A percentile compares a stretch with the other conserved stretches of the same genome.
These are phyloP conservation scores for Sordariomycetes sp. DNA, from an alignment of 2,329 filamentous ascomycete genomes.

Conservation along the genomic window DNA sequence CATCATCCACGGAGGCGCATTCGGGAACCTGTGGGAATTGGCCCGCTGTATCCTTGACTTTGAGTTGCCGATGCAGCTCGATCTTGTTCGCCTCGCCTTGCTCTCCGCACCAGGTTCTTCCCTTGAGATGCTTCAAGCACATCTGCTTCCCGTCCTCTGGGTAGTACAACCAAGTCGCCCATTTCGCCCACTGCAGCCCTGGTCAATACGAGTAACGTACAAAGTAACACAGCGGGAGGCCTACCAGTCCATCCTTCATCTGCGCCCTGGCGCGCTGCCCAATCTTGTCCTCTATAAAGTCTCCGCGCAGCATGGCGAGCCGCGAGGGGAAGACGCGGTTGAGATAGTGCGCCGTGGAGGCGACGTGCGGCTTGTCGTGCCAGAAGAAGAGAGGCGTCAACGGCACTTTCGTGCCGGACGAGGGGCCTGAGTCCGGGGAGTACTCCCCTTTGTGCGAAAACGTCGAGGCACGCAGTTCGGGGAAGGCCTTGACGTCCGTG, in stretches of 20 bases:
- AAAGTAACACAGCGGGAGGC: not conserved
- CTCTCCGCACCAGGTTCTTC: conserved; percentile 35
- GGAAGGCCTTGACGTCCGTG: conserved; percentile 30
- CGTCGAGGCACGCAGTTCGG: conserved; percentile 29
- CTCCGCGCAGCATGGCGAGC: conserved; percentile 36
- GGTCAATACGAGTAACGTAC: not conserved
- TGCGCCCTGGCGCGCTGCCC: conserved; percentile 42
- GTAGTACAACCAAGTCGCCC: conserved; percentile 46
- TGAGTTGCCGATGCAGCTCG: not conserved
- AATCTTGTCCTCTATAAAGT: conserved; percentile 46
- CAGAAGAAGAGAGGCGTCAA: conserved; percentile 47
- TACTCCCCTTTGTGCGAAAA: conserved; percentile 29
- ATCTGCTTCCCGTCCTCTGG: conserved; percentile 31
- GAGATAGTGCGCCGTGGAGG: conserved; percentile 36
- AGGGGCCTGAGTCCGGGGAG: not conserved
- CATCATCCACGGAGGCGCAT: not conserved
- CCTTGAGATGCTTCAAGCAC: conserved; percentile 39
- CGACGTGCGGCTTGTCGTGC: conserved; percentile 48
- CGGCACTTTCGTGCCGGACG: conserved; percentile 19
- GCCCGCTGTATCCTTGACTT: not conserved
- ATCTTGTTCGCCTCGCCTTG: conserved; percentile 1
- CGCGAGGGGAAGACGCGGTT: conserved; percentile 35
- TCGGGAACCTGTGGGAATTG: not conserved
- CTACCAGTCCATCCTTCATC: conserved; percentile 37
- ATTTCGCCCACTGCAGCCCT: conserved; percentile 29